phyloP scores from a whole-genome alignment of 371 early-diverging fungal species.

The Sporodiniella umbellata region DNA sequence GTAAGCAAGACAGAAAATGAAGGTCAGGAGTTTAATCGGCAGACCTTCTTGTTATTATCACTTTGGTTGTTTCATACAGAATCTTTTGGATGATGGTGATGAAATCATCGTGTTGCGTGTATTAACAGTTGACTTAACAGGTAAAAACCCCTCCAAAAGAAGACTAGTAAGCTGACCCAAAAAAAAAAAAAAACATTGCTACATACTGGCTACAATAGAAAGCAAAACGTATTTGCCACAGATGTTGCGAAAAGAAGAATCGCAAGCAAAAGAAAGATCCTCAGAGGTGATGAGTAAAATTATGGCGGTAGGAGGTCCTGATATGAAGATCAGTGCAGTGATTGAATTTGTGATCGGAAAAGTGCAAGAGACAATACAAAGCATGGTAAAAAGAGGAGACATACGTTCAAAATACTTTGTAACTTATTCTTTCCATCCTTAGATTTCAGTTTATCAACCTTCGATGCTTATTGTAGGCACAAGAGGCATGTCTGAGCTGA shows the following conservation, averaged over 20 bases:
- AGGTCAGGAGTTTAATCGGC: no score
- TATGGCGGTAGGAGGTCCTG: slow-evolving; percentile 28
- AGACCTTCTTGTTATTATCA: no score
- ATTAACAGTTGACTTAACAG: slow-evolving; percentile 44
- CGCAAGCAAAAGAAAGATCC: slow-evolving; percentile 47
- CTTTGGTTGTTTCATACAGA: slow-evolving; percentile 16
- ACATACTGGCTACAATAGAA: no score
- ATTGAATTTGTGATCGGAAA: slow-evolving; percentile 63
- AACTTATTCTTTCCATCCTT: no score
- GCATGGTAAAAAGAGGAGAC: slow-evolving; percentile 39
- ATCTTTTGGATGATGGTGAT: slow-evolving; percentile 59
- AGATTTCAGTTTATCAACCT: slow-evolving; percentile 59
- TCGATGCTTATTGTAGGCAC: slow-evolving; percentile 63
- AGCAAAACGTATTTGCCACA: slow-evolving; percentile 34
- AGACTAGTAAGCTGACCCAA: no score
- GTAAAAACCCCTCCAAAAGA: slow-evolving; percentile 20
- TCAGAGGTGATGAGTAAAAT: slow-evolving; percentile 47
- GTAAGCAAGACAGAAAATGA: slow-evolving; percentile 15
- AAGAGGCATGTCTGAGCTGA: slow-evolving; percentile 54
- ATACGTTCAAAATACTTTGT: no score
- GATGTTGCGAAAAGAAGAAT: slow-evolving; percentile 45
- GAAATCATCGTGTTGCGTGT: slow-evolving; percentile 52
- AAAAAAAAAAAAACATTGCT: no score
- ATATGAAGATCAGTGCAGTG: slow-evolving; percentile 51
- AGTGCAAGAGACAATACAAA: slow-evolving; percentile 59